Evolutionary conservation across 306 rosid genomes (phyloP).

Genomic region (Begonia fuchsioides): DNA sequence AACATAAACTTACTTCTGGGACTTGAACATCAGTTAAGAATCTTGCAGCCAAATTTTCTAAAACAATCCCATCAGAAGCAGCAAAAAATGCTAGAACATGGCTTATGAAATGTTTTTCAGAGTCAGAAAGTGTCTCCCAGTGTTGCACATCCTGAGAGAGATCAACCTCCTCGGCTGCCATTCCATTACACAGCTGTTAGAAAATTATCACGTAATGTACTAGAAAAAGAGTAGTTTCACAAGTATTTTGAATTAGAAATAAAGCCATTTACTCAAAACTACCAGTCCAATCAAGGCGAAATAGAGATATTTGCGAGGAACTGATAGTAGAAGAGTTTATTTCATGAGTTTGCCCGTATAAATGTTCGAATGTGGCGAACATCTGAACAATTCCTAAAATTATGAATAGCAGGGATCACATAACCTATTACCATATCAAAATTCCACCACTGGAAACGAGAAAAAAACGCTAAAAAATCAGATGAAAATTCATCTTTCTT

Average conservation of each 20-base stretch:
- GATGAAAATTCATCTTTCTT: neutral
- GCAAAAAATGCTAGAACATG: slow-evolving; percentile 84
- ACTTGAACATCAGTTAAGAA: slow-evolving; percentile 74
- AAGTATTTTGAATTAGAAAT: too few relatives aligned
- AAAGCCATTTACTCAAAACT: too few relatives aligned
- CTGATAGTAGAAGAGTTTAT: too few relatives aligned
- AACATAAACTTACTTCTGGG: slow-evolving; percentile 44
- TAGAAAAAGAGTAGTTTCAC: too few relatives aligned
- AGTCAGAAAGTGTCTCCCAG: slow-evolving; percentile 53
- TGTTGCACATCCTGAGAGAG: slow-evolving; percentile 58
- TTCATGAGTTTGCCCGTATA: too few relatives aligned
- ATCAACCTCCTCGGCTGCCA: slow-evolving; percentile 89
- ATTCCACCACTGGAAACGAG: neutral
- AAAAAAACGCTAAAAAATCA: slow-evolving; percentile 1
- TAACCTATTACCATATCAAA: too few relatives aligned
- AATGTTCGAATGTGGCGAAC: too few relatives aligned
- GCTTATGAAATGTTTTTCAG: slow-evolving; percentile 72
- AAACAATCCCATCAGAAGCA: slow-evolving; percentile 84
- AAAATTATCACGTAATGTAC: neutral
- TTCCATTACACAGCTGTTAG: slow-evolving; percentile 16
- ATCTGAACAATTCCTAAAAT: too few relatives aligned
- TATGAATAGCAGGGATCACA: too few relatives aligned
- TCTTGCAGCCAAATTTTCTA: slow-evolving; percentile 80
- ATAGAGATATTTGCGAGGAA: too few relatives aligned
- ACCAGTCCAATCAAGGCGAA: too few relatives aligned